phyloP scores from a whole-genome alignment of 163 green algal genomes.

The Prototheca cutis region DNA sequence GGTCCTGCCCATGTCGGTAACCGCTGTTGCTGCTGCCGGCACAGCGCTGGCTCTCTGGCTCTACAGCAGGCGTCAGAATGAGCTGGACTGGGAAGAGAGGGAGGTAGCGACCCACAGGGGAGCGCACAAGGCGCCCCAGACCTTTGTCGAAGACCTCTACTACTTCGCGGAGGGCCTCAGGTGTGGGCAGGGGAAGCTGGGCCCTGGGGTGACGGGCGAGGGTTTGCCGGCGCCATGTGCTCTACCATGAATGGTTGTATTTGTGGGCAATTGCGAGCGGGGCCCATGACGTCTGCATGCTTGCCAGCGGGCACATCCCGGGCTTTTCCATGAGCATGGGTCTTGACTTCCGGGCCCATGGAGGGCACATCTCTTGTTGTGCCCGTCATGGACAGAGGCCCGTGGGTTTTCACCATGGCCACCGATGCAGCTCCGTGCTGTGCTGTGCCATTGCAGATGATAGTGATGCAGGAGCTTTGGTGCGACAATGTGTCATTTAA shows the following conservation, averaged over 20 bases:
- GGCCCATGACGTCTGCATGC: too few relatives aligned
- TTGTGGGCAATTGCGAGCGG: background rate
- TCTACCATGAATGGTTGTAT: background rate
- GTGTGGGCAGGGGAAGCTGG: constrained; percentile 16
- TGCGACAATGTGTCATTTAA: too few relatives aligned
- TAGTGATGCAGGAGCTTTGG: too few relatives aligned
- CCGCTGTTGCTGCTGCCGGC: constrained; percentile 38
- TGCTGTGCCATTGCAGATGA: too few relatives aligned
- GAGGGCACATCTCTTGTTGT: background rate
- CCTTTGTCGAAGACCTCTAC: constrained; percentile 57
- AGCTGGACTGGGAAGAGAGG: background rate
- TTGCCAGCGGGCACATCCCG: background rate
- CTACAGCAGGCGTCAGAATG: constrained; percentile 18
- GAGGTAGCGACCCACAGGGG: constrained; percentile 28
- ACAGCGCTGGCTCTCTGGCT: constrained; percentile 52
- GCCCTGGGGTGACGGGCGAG: background rate
- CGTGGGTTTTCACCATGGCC: background rate
- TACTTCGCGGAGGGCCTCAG: constrained; percentile 65
- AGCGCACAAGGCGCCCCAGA: constrained; percentile 44
- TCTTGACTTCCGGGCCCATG: too few relatives aligned
- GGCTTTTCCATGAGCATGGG: background rate
- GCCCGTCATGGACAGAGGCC: background rate
- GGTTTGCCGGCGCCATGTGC: background rate
- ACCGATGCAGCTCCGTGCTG: background rate
- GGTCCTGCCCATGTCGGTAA: constrained; percentile 21